A percentile compares a stretch with the other conserved stretches of the same genome.
These are phyloP conservation scores for Pilasporangium apinafurcum DNA, from an alignment of 352 stramenopile genomes.

Conservation along the genomic window DNA sequence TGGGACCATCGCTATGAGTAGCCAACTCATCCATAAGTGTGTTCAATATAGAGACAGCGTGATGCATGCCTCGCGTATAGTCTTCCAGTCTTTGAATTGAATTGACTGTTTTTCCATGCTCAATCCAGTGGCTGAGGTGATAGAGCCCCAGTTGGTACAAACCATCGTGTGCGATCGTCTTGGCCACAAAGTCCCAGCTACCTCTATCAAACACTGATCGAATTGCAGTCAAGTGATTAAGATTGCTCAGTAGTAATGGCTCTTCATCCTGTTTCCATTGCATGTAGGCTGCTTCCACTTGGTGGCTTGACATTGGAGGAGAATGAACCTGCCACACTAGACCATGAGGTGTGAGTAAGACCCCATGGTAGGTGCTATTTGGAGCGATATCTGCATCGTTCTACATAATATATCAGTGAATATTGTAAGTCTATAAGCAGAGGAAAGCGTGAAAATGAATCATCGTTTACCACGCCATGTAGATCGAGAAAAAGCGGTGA, in stretches of 20 bases:
- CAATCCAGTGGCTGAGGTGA: constrained; percentile 34
- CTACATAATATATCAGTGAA: constrained; percentile 9
- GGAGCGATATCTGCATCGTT: constrained; percentile 33
- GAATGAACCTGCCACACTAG: constrained; percentile 36
- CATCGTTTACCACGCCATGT: constrained; percentile 32
- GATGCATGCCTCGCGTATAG: constrained; percentile 23
- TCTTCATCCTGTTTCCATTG: constrained; percentile 12
- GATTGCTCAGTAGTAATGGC: no score
- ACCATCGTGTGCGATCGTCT: constrained; percentile 41
- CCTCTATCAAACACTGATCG: constrained; percentile 13
- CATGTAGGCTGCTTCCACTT: no score
- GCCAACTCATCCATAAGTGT: not conserved
- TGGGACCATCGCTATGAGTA: not conserved
- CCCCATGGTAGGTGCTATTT: constrained; percentile 26
- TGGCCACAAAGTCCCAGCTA: constrained; percentile 50
- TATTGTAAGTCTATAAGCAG: not conserved
- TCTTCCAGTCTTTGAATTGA: constrained; percentile 17
- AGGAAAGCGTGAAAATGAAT: not conserved
- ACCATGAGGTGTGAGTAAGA: constrained; percentile 31
- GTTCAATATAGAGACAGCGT: constrained; percentile 10
- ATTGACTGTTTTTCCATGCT: constrained; percentile 12
- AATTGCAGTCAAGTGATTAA: not conserved
- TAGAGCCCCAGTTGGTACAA: constrained; percentile 41
- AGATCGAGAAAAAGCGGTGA: constrained; percentile 45
- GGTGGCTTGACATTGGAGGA: no score